These are phyloP conservation scores for Fraxinus anomala DNA, from an alignment of 257 asterid genomes.

Conservation along the genomic window DNA sequence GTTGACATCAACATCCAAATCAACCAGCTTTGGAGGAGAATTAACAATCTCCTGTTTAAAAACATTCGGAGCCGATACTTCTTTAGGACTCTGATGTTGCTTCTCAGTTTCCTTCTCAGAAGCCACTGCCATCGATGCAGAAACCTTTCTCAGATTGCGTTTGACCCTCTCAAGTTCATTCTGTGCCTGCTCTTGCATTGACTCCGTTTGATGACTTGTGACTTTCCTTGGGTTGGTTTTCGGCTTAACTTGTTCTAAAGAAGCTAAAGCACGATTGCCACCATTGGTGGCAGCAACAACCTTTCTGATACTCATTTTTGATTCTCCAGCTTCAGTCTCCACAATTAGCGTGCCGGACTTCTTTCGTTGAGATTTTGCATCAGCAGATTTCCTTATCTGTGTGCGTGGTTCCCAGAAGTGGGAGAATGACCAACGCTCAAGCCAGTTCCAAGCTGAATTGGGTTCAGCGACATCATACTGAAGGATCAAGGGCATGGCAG, in stretches of 20 bases:
- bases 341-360: slow-evolving; percentile 33
- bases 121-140: slow-evolving; percentile 54
- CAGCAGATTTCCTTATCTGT: slow-evolving; percentile 40
- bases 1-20: slow-evolving; percentile 32
- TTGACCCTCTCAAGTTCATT: slow-evolving; percentile 73
- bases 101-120: slow-evolving; percentile 61
- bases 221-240: slow-evolving; percentile 57
- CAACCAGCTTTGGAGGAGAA: slow-evolving; percentile 34
- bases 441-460: slow-evolving; percentile 85
- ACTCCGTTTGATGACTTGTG: slow-evolving; percentile 51
- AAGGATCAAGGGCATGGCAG: slow-evolving; percentile 78
- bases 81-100: slow-evolving; percentile 42
- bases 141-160: slow-evolving; percentile 63
- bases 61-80: slow-evolving; percentile 39
- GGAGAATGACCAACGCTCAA: slow-evolving; percentile 82
- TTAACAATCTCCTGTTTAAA: slow-evolving; percentile 38
- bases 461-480: slow-evolving; percentile 76
- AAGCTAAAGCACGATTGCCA: slow-evolving; percentile 45
- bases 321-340: slow-evolving; percentile 60
- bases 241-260: slow-evolving; percentile 60
- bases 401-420: slow-evolving; percentile 72
- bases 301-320: slow-evolving; percentile 72
- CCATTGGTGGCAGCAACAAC: slow-evolving; percentile 46
- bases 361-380: slow-evolving; percentile 59
- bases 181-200: slow-evolving; percentile 62